Base-by-base conservation (phyloP, 495 filamentous ascomycete species). In the Neurospora tetraspora region DNA sequence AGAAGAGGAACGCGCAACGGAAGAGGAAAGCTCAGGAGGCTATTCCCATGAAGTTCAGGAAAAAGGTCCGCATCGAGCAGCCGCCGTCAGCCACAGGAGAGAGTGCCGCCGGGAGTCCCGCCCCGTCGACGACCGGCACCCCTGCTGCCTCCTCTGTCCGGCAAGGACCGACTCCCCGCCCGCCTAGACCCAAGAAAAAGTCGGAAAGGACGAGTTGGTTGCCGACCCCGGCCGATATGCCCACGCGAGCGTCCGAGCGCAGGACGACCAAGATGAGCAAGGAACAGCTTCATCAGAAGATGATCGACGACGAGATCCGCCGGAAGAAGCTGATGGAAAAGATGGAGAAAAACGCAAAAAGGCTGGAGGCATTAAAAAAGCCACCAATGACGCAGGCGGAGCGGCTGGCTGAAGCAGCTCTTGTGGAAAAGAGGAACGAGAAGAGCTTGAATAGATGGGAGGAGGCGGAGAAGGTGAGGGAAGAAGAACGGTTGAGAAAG, bases 401-500 rank as follows among this genome's bases (percentile, higher is more conserved):
- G 73, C 90, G 93, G 40, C 84, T 99, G 47, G 89, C 88, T 14
- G 93, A 97, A 79, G 96, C 95, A 31, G 94, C 90, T 36, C 83
- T 90, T 75, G 88, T 94, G 38, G 95, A 98, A 80, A 89, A 90
- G 80, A 83, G 88, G 73, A 99, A 98, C 77, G 87, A 91, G 69
- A 97, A 95, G 85, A 97, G 93, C 83, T 81, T 99, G 76, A 97
- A 94, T 76, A 87, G 91, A 45, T 99, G 96, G 95, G 95, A 98
- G 81, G 91, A 93, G 79, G 90, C 91, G 16, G 96, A 99, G 83
- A 92, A 92, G 82, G 87, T 89, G 76, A 88, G 94, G 73, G 91
- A 93, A 36, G 93, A 96, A 77, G 93, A 95, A 80, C 85, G 93
- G 76, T 85, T 88, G 78, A 90, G 88, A 34, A 95, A 91, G 80